Base-by-base conservation (phyloP, 768 basidiomycete genomes). In the Punctularia strigosozonata region DNA sequence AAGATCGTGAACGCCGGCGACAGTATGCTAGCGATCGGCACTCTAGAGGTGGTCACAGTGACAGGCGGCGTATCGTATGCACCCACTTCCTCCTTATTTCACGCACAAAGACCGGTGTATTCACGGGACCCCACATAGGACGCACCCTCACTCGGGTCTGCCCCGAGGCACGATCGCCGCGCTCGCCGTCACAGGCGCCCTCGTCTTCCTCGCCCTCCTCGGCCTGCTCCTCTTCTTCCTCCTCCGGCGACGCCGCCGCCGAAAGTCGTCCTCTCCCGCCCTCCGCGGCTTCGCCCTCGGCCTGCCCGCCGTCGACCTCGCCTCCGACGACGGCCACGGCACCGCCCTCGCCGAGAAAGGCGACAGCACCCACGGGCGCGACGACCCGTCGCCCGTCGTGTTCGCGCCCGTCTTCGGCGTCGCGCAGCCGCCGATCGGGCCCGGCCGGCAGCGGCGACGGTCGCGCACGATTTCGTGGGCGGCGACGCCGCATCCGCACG, bases 111-210 rank as follows among this genome's bases (percentile, higher is more conserved):
- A 22, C 5, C 15, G 14, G 24, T 37, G 23, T 30, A 37, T 13
- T 31, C 32, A n/a, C n/a, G n/a, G n/a, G n/a, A n/a, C n/a, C n/a
- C n/a, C n/a, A n/a, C n/a, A n/a, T n/a, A n/a, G n/a, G n/a, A n/a
- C n/a, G n/a, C n/a, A n/a, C n/a, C n/a, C n/a, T n/a, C n/a, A n/a
- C n/a, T n/a, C 65, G 15, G 44, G 41, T 24, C 30, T 51, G 4
- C 43, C 70, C 2, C 59, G 59, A 43, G 79, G 81, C 31, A 75
- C 80, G 2, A 73, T 82, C 39, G 80, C 80, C 15, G 82, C 80
- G 0, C 60, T 81, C 22, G 68, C 66, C 7, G 62, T 85, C 2
- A 78, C 73, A 3, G 65, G 67, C 17, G 52, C 74, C 15, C 58
- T 84, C 6, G 64, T 68, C 20, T 61, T 75, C 47, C 38, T 78